Conservation (phyloP, 1,284 basidiomycete species). For the Leccinum pallidistipes region DNA sequence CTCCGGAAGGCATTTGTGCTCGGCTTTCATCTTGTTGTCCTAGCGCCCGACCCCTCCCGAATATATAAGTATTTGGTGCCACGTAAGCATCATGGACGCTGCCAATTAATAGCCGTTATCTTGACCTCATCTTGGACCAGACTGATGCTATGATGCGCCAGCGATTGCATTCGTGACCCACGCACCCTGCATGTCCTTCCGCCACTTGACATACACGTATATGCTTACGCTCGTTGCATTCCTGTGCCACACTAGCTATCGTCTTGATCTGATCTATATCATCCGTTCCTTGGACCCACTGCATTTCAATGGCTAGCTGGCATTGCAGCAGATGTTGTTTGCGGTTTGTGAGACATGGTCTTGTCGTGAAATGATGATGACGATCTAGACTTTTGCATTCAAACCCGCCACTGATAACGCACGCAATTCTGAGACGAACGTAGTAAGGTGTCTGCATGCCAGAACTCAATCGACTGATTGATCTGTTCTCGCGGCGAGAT, state of each 20-base stretch:
- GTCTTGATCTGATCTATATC: constrained; percentile 2
- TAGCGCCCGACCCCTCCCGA: not conserved
- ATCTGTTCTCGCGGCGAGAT: not conserved
- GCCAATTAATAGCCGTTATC: constrained; percentile 20
- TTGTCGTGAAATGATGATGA: not conserved
- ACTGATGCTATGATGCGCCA: not conserved
- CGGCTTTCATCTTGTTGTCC: not conserved
- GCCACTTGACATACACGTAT: constrained; percentile 17
- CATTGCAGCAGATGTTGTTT: constrained; percentile 4
- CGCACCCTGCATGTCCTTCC: constrained; percentile 10
- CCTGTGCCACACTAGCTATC: not conserved
- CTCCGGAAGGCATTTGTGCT: not conserved
- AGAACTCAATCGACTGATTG: constrained; percentile 4
- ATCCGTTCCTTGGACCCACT: constrained; percentile 23
- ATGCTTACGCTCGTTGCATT: constrained; percentile 10
- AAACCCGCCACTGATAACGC: not conserved
- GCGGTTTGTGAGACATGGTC: constrained; percentile 6
- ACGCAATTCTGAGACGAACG: not conserved
- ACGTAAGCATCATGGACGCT: constrained; percentile 4
- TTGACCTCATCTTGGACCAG: constrained; percentile 1
- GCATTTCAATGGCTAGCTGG: not conserved
- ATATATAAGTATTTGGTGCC: not conserved
- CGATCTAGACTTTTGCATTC: not conserved
- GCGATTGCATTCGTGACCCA: not conserved
- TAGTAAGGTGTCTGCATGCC: not conserved